phyloP scores from a whole-genome alignment of 2,329 filamentous ascomycete genomes.

The Chrysosporium keratinophilum region DNA sequence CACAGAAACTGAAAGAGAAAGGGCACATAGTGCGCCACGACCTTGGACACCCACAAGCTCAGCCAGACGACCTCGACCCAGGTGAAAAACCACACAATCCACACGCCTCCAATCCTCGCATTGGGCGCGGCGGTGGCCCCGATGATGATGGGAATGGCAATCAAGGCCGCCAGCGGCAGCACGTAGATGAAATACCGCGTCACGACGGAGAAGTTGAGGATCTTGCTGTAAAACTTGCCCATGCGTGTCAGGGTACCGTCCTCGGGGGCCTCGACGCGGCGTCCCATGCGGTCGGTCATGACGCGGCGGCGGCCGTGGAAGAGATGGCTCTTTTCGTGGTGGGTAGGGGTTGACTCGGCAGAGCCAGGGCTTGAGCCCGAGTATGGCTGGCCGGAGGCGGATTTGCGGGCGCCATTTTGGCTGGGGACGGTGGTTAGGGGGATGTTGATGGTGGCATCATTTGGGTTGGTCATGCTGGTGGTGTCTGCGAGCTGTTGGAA shows the following conservation, averaged over 20 bases:
- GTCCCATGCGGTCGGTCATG: slow-evolving; percentile 23
- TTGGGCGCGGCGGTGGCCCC: slow-evolving; percentile 43
- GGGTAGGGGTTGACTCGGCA: slow-evolving; percentile 16
- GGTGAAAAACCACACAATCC: slow-evolving; percentile 51
- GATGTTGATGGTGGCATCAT: slow-evolving; percentile 51
- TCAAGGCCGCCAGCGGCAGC: slow-evolving; percentile 45
- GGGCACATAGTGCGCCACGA: slow-evolving; percentile 49
- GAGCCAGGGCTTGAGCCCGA: too few relatives aligned
- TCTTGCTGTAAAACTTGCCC: slow-evolving; percentile 50
- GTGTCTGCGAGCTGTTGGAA: slow-evolving; percentile 35
- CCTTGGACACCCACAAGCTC: slow-evolving; percentile 52
- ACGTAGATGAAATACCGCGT: slow-evolving; percentile 56
- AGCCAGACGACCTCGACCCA: slow-evolving; percentile 58
- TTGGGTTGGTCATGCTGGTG: slow-evolving; percentile 35
- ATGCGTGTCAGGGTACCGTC: slow-evolving; percentile 49
- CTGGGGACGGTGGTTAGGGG: slow-evolving; percentile 48
- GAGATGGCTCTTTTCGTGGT: slow-evolving; percentile 26
- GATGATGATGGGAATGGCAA: slow-evolving; percentile 54
- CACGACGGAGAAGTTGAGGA: slow-evolving; percentile 53
- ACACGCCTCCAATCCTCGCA: slow-evolving; percentile 46
- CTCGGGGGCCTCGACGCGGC: slow-evolving; percentile 34
- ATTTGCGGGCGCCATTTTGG: slow-evolving; percentile 37
- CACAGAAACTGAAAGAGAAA: slow-evolving; percentile 50
- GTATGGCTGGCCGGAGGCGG: slow-evolving; percentile 28
- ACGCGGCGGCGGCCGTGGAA: slow-evolving; percentile 28